Evolutionary conservation across 2,329 filamentous ascomycete genomes (phyloP), one percentile per base, ranked within the genome.

Genomic region (Cryphonectria carpinicola): DNA sequence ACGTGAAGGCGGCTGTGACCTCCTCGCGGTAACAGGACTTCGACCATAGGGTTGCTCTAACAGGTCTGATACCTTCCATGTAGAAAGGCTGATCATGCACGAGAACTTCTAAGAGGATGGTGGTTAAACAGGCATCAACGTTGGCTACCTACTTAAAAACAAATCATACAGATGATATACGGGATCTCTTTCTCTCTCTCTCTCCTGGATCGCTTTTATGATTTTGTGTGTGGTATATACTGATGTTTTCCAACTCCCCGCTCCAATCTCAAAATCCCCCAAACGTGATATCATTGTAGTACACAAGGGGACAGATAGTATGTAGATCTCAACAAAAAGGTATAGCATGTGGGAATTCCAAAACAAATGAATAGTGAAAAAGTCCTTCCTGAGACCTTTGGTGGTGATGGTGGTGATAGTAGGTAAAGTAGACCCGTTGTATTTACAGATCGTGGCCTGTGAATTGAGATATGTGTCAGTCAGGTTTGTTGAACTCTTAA

Each of bases 401-500:
- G n/a, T 32, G 28, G 14, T 58, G 5, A 39, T 13, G 37, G 37
- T 39, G 54, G 25, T 13, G 37, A 11, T 39, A 28, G 25, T 58
- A n/a, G 46, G 17, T n/a, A 3, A 11, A 11, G 32, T 8, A 7
- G 5, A 32, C 19, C 54, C 25, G 14, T 56, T 28, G 11, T 58
- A 35, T 28, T 49, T 58, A 58, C 54, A 58, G 54, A 58, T 58
- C 54, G 28, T 58, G 54, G 8, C 54, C 54, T 58, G 54, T 58
- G 54, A 32, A 32, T 56, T 28, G 37, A 37, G 37, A 37, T 13
- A 56, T 56, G 52, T 32, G 52, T 58, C 14, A 58, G 54, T 58
- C 28, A 56, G 52, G 11, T 13, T 13, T 32, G 25, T 39, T 56
- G 13, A 17, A 7, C 25, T 56, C n/a, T 1, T 13, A 11, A n/a